These are phyloP conservation scores for Ulota crispa DNA, from an alignment of 225 moss, liverwort and hornwort species.

Conservation along the genomic window DNA sequence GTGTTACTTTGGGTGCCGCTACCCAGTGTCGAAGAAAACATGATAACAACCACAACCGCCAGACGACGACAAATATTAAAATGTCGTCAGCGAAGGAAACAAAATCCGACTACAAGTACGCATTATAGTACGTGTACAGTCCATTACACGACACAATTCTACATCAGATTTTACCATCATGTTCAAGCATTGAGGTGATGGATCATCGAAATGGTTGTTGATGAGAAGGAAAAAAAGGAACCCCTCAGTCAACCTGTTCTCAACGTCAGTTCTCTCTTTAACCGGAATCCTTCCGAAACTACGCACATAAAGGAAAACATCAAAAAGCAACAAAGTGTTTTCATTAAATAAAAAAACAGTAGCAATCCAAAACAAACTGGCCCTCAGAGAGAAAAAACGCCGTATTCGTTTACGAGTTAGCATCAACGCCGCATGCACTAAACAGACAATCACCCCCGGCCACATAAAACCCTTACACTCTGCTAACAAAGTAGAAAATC, in stretches of 20 bases:
- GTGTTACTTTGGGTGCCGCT: no score
- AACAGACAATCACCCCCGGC: neutral
- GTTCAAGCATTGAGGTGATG: conserved; percentile 32
- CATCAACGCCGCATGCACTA: neutral
- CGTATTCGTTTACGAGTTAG: neutral
- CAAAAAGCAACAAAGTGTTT: conserved; percentile 35
- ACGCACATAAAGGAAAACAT: conserved; percentile 49
- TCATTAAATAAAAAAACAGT: conserved; percentile 30
- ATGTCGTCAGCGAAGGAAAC: neutral
- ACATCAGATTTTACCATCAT: conserved; percentile 24
- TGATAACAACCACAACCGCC: neutral
- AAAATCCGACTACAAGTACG: neutral
- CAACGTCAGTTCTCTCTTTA: conserved; percentile 46
- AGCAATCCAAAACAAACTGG: neutral
- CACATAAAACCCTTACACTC: neutral
- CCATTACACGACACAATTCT: conserved; percentile 13
- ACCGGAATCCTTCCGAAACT: conserved; percentile 47
- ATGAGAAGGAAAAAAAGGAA: conserved; percentile 40
- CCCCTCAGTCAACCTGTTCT: conserved; percentile 48
- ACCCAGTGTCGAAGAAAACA: neutral
- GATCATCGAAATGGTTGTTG: conserved; percentile 36
- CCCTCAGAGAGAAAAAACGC: conserved; percentile 12
- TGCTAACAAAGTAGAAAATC: neutral
- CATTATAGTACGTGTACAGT: neutral
- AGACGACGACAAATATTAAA: neutral